Evolutionary conservation across 1,284 basidiomycete genomes (phyloP).

Genomic region (Irpex lacteus): DNA sequence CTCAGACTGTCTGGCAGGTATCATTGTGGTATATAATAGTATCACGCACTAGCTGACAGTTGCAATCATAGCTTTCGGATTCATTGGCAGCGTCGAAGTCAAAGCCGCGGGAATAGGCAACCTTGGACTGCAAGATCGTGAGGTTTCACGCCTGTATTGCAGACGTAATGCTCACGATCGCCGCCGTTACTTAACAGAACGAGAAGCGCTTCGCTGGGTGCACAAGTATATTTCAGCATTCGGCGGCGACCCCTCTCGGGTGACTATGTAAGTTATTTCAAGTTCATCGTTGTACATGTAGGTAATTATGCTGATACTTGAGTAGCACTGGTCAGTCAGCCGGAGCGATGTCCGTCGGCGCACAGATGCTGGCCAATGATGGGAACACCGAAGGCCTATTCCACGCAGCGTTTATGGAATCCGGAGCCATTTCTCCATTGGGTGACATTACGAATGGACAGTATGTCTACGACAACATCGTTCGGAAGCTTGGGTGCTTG

Average conservation of each 20-base stretch:
- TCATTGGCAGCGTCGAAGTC: conserved; percentile 47
- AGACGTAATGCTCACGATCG: background rate
- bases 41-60: background rate
- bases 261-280: conserved; percentile 45
- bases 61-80: conserved; percentile 34
- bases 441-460: conserved; percentile 31
- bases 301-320: background rate
- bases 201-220: conserved; percentile 32
- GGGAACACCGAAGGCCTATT: conserved; percentile 32
- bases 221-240: conserved; percentile 62
- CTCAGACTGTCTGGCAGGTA: background rate
- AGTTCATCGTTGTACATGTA: background rate
- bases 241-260: conserved; percentile 59
- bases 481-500: conserved; percentile 30
- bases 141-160: conserved; percentile 18
- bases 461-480: conserved; percentile 31
- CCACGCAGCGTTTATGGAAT: conserved; percentile 35
- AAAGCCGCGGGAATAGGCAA: conserved; percentile 51
- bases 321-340: conserved; percentile 41
- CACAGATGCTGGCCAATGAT: conserved; percentile 31
- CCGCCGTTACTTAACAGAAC: conserved; percentile 18
- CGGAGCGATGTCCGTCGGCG: conserved; percentile 35
- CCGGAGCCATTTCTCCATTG: conserved; percentile 31
- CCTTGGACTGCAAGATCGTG: conserved; percentile 52
- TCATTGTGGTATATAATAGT: background rate